Percentiles rank a stretch among this genome's conserved stretches.
Evolutionary conservation across 2,329 filamentous ascomycete genomes (phyloP).

Genomic region (Trichoderma gracile): DNA sequence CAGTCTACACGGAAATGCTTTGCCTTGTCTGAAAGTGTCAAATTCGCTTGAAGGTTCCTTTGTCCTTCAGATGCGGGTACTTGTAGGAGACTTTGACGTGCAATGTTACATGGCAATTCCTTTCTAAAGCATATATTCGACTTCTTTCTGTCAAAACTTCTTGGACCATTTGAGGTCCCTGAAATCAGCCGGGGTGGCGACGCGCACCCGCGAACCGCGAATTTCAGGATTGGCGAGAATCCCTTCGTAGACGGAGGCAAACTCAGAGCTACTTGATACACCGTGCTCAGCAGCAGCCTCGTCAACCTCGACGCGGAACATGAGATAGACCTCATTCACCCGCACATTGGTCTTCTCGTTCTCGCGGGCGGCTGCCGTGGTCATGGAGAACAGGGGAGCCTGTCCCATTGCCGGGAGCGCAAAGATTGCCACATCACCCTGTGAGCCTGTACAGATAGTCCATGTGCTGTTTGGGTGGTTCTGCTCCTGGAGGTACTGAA

Average conservation of each 20-base stretch:
- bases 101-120: too few relatives aligned
- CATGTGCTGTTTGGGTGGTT: background rate
- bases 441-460: slow-evolving; percentile 6
- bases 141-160: background rate
- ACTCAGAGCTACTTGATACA: background rate
- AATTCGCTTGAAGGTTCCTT: too few relatives aligned
- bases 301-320: background rate
- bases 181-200: background rate
- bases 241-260: background rate
- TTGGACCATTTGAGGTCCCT: background rate
- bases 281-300: background rate
- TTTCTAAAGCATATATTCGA: too few relatives aligned
- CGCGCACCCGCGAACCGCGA: background rate
- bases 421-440: background rate
- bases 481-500: background rate
- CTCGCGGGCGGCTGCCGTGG: background rate
- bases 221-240: background rate
- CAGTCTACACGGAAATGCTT: too few relatives aligned
- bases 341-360: background rate
- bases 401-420: background rate
- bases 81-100: too few relatives aligned
- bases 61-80: too few relatives aligned
- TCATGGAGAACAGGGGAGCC: background rate
- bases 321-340: background rate
- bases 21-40: too few relatives aligned